Conservation (phyloP, 208 protist species). For the Acanthamoeba triangularis region DNA sequence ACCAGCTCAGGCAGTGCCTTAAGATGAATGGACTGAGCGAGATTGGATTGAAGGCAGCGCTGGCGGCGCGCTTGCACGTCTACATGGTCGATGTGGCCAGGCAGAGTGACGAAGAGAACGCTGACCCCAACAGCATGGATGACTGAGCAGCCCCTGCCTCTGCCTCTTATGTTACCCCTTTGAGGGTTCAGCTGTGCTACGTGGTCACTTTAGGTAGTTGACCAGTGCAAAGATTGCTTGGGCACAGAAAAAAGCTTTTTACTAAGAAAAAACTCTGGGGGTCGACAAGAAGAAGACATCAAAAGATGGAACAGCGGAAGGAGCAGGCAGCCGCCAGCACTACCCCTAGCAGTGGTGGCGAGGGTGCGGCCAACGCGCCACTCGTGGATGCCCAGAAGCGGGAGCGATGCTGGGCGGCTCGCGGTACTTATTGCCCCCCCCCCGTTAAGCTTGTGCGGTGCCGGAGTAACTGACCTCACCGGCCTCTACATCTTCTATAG, state of each 20-base stretch:
- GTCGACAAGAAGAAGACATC: too few relatives aligned
- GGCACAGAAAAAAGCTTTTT: too few relatives aligned
- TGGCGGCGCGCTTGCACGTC: not conserved
- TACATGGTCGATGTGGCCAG: not conserved
- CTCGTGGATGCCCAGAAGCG: not conserved
- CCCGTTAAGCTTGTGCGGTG: not conserved
- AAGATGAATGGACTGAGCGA: conserved; percentile 12
- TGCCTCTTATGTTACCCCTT: too few relatives aligned
- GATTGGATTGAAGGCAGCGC: not conserved
- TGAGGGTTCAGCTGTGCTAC: too few relatives aligned
- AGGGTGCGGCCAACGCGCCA: not conserved
- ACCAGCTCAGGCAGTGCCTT: conserved; percentile 2
- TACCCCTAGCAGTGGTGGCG: not conserved
- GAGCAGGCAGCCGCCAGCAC: too few relatives aligned
- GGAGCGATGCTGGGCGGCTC: not conserved
- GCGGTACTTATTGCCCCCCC: not conserved
- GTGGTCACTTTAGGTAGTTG: too few relatives aligned
- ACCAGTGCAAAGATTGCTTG: too few relatives aligned
- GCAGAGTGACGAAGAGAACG: not conserved
- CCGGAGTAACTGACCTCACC: not conserved
- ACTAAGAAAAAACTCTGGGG: too few relatives aligned
- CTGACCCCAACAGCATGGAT: not conserved
- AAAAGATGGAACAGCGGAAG: not conserved
- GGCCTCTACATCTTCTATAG: not conserved
- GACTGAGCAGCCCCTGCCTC: too few relatives aligned